A percentile compares a stretch with the other conserved stretches of the same genome.
Evolutionary conservation across 176 grass and related monocot species (phyloP).

Genomic region (Musa beccarii): DNA sequence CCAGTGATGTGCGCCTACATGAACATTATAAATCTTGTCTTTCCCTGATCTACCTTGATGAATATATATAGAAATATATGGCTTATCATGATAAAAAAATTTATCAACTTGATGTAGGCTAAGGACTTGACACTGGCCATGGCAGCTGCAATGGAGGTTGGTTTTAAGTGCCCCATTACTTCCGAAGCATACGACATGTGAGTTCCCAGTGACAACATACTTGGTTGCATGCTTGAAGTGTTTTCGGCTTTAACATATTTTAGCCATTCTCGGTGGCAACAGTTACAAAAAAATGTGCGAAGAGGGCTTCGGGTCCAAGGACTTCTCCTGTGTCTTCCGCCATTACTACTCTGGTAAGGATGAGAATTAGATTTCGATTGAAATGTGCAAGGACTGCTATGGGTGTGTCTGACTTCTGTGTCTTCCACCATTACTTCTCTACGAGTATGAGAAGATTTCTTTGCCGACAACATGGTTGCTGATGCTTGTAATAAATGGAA

Average conservation of each 20-base stretch:
- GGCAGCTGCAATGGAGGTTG: conserved; percentile 34
- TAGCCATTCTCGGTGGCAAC: neutral
- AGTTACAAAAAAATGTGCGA: conserved; percentile 58
- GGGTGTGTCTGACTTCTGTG: neutral
- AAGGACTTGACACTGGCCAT: conserved; percentile 78
- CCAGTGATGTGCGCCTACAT: neutral
- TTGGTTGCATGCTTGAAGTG: neutral
- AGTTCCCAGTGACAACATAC: neutral
- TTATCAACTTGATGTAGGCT: conserved; percentile 37
- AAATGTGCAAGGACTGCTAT: neutral
- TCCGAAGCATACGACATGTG: conserved; percentile 63
- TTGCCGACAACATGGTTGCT: too few relatives aligned
- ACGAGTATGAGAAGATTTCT: too few relatives aligned
- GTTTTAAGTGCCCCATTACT: conserved; percentile 43
- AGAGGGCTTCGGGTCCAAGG: conserved; percentile 52
- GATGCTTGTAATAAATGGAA: too few relatives aligned
- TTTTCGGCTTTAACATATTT: neutral
- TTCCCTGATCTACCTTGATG: neutral
- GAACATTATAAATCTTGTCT: neutral
- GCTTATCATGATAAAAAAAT: neutral
- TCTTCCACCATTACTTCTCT: neutral
- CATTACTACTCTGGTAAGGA: conserved; percentile 61
- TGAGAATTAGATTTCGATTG: conserved; percentile 36
- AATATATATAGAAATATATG: neutral
- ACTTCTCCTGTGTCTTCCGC: conserved; percentile 76